Evolutionary conservation across 169 alveolate species (phyloP).

Genomic region (Plasmodium malariae): DNA sequence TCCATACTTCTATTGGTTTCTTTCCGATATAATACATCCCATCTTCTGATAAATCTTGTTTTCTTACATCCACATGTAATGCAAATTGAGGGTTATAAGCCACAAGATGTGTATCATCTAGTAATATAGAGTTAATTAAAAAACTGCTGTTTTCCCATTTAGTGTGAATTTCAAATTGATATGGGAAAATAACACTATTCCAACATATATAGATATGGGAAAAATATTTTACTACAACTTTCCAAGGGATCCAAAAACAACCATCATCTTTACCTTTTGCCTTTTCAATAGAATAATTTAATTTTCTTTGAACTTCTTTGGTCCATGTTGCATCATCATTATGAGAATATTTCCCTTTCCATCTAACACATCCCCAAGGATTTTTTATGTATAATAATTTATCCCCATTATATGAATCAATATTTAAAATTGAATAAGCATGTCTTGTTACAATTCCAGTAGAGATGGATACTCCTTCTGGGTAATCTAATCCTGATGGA

Average conservation of each 20-base stretch:
- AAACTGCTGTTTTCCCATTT: constrained; percentile 84
- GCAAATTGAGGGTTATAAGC: constrained; percentile 90
- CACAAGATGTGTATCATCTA: constrained; percentile 89
- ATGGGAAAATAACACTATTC: constrained; percentile 86
- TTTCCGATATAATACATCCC: constrained; percentile 50
- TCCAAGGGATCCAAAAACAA: constrained; percentile 93
- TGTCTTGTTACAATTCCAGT: constrained; percentile 90
- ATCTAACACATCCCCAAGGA: constrained; percentile 95
- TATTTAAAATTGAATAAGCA: constrained; percentile 90
- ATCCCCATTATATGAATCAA: constrained; percentile 80
- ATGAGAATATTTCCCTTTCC: constrained; percentile 90
- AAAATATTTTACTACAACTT: constrained; percentile 89
- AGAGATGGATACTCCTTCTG: constrained; percentile 87
- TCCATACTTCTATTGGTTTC: constrained; percentile 84
- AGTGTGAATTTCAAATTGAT: constrained; percentile 81
- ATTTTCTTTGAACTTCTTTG: constrained; percentile 71
- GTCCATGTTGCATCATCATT: constrained; percentile 83
- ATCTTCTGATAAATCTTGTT: constrained; percentile 73
- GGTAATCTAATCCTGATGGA: constrained; percentile 81
- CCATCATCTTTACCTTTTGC: constrained; percentile 87
- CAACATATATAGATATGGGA: constrained; percentile 92
- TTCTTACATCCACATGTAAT: constrained; percentile 40
- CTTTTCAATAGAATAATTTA: constrained; percentile 68
- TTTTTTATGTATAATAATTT: constrained; percentile 90
- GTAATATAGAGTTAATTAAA: constrained; percentile 80